Evolutionary conservation across 1,284 basidiomycete species (phyloP).

Genomic region (Trichosporon asahii): DNA sequence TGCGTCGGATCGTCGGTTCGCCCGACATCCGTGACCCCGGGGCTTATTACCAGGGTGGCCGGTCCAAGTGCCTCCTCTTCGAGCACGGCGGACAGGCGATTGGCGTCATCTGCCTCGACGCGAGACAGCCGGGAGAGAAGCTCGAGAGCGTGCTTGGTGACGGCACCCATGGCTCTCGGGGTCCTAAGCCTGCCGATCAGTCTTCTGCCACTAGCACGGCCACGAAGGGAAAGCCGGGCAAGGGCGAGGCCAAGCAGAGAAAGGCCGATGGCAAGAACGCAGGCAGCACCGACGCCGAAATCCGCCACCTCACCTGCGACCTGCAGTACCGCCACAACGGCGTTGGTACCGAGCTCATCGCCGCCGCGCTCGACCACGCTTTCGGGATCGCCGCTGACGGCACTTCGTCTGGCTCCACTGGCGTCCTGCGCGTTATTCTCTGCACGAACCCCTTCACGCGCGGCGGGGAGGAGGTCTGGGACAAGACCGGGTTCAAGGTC

Average conservation of each 20-base stretch:
- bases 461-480: constrained; percentile 51
- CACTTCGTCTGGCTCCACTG: not conserved
- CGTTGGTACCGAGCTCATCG: constrained; percentile 65
- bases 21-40: constrained; percentile 60
- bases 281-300: constrained; percentile 55
- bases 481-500: constrained; percentile 56
- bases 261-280: constrained; percentile 14
- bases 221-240: not conserved
- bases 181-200: not conserved
- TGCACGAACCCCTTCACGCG: constrained; percentile 58
- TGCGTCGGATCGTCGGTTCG: constrained; percentile 58
- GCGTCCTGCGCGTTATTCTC: constrained; percentile 52
- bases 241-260: constrained; percentile 14
- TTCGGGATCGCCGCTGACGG: constrained; percentile 51
- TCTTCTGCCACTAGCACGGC: not conserved
- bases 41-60: constrained; percentile 61
- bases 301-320: constrained; percentile 73
- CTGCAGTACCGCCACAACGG: constrained; percentile 60
- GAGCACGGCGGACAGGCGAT: constrained; percentile 62
- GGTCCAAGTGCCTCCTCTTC: constrained; percentile 62
- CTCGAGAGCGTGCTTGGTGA: constrained; percentile 15
- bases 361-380: constrained; percentile 59
- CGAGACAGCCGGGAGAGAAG: constrained; percentile 45
- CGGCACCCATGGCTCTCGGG: not conserved
- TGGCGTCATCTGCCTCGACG: constrained; percentile 68